Evolutionary conservation across 2,329 filamentous ascomycete species (phyloP).

Genomic region (Domatiomyces globalis): DNA sequence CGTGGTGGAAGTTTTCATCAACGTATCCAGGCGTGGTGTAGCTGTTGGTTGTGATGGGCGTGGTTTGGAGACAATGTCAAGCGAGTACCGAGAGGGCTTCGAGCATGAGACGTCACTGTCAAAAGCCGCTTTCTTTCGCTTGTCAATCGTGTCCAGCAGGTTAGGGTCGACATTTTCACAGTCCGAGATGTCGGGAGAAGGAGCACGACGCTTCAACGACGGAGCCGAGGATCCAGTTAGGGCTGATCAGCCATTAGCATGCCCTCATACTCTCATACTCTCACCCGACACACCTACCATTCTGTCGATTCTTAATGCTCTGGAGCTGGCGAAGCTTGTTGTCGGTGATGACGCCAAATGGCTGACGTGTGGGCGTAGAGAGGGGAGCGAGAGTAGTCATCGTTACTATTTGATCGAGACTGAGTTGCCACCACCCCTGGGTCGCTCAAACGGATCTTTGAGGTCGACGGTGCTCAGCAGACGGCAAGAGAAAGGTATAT

Average conservation of each 20-base stretch:
- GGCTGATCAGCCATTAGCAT: conserved; percentile 3
- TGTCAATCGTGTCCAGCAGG: conserved; percentile 35
- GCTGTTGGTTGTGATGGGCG: conserved; percentile 7
- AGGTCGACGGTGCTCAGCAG: neutral
- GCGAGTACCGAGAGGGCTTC: conserved; percentile 39
- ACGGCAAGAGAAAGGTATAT: conserved; percentile 6
- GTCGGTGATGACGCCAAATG: conserved; percentile 22
- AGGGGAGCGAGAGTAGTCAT: conserved; percentile 22
- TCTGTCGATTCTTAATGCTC: conserved; percentile 27
- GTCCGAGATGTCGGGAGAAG: conserved; percentile 35
- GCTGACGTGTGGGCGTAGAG: conserved; percentile 19
- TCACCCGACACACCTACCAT: conserved; percentile 30
- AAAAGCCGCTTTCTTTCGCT: conserved; percentile 26
- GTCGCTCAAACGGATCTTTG: neutral
- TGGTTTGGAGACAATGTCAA: conserved; percentile 23
- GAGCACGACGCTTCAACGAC: conserved; percentile 34
- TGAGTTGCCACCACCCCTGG: neutral
- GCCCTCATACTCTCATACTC: neutral
- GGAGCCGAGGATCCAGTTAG: conserved; percentile 22
- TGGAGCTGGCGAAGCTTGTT: conserved; percentile 21
- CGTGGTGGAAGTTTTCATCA: conserved; percentile 24
- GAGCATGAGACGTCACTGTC: conserved; percentile 21
- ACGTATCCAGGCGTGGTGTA: conserved; percentile 15
- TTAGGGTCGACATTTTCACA: conserved; percentile 46
- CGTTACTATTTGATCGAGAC: neutral